Base-by-base conservation (phyloP, 2,329 filamentous ascomycete species). In the Didymella pomorum region DNA sequence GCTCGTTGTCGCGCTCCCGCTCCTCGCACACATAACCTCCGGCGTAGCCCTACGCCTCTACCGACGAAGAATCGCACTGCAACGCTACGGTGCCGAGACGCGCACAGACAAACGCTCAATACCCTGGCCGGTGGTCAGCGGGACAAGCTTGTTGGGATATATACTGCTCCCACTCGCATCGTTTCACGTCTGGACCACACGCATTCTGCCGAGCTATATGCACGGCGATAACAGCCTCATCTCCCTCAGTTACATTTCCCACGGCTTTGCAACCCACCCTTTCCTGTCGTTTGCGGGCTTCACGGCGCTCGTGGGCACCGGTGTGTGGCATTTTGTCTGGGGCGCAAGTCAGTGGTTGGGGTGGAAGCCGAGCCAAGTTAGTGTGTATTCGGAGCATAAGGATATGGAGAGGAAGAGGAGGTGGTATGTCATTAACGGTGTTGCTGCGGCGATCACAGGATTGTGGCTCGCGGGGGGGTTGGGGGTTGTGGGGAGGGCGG, bases 191-290 rank as follows among this genome's bases (percentile, higher is more conserved):
- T 85, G 88, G 61, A 82, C 93, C 57, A 96, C 96, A 75, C 86
- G 94, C 31, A 78, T 87, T 2, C 80, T 96, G 25, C 94, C 95
- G 2, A 77, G 93, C 31, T 81, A 86, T 26, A 84, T 92, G 43
- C 91, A 96, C 52, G 93, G 93, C 7, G 92, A 93, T 58, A 93
- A 88, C 69, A 91, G 91, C n/a, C 89, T 94, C 52, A 88, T 97
- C 39, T 91, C 91, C 0, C 80, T 98, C 12, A 88, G 87, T 12
- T 98, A 91, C 74, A 88, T 97, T 8, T 87, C 89, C 12, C 93
- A 98, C 77, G 92, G 91, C 2, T 95, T 97, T 71, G 87, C 90
- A 28, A 84, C 86, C 14, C 89, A 91, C 69, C 87, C 89, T 0
- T 65, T 83, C 1, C 74, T 89, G 9, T 86, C 90, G n/a, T 89